These are phyloP conservation scores for Kwoniella pini DNA, from an alignment of 768 basidiomycete species.

Conservation along the genomic window DNA sequence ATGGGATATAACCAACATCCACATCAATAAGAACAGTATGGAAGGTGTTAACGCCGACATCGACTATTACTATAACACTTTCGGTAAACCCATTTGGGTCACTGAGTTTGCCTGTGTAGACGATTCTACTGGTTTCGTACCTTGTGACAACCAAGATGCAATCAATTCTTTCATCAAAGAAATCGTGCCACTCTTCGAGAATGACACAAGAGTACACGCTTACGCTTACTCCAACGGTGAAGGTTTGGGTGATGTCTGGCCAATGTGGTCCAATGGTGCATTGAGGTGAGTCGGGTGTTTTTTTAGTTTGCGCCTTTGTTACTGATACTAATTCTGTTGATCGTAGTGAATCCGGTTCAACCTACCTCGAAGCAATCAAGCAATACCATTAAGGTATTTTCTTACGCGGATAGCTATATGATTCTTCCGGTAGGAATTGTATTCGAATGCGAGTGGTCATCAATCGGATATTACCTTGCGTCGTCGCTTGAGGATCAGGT, in stretches of 20 bases:
- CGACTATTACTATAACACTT: conserved; percentile 50
- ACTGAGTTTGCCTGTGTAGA: conserved; percentile 53
- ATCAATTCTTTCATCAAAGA: conserved; percentile 54
- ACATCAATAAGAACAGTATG: conserved; percentile 54
- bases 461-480: too few relatives aligned
- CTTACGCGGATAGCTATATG: neutral
- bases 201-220: conserved; percentile 47
- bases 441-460: too few relatives aligned
- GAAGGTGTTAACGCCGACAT: conserved; percentile 48
- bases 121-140: conserved; percentile 44
- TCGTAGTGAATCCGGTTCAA: conserved; percentile 41
- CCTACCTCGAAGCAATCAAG: conserved; percentile 47
- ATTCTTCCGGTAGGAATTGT: neutral
- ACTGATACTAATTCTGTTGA: conserved; percentile 8
- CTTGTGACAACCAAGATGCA: conserved; percentile 52
- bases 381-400: conserved; percentile 39
- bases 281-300: conserved; percentile 38
- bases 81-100: conserved; percentile 51
- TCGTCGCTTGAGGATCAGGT: too few relatives aligned
- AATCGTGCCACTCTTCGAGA: conserved; percentile 52
- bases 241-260: conserved; percentile 53
- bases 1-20: conserved; percentile 49
- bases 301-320: neutral
- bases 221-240: conserved; percentile 53
- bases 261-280: conserved; percentile 36